Base-by-base conservation (phyloP, 2,329 filamentous ascomycete genomes). In the Emericellopsis cladophorae region DNA sequence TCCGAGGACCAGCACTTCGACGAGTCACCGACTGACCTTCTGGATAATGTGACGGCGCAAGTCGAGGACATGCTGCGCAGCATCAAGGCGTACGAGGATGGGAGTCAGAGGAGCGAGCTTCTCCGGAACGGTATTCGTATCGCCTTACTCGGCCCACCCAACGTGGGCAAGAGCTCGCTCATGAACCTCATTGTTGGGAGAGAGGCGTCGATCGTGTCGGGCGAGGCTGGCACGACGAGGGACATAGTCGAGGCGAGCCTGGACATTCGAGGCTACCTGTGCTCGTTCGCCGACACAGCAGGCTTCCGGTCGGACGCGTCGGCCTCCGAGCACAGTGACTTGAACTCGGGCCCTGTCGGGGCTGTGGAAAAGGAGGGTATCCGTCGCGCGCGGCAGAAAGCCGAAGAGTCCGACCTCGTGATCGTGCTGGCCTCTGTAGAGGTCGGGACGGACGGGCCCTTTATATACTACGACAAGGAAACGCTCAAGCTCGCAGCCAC, bases 1-100 rank as follows among this genome's bases (percentile, higher is more conserved):
- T 84, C 86, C 1, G 92, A 98, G 58, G 92, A 96, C 53, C 90
- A 98, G 61, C 85, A 96, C 63, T 94, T 98, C 53, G 89, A 96
- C 50, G 88, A 95, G 59, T 81, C 85, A 3, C 84, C 87, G 1
- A 64, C 70, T 0, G 74, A 84, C 42, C 68, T 96, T 18, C 70
- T 93, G 36, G 58, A 55, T 1, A 86, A 79, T 38, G 84, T 95
- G 24, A 72, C 77, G 2, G 49, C 48, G 1, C 78, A 88, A 53
- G 74, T 94, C 3, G 54, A 58, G 1, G 57, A 54, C 1, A 74
- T 96, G 42, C 65, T 78, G 41, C 54, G 57, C 24, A 70, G 79
- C 42, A 79, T 96, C 44, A 64, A 66, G 12, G 58, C 76, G 26
- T 85, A 95, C 59, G 76, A 87, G 48, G 62, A 72, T 40, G 94